Percentiles rank a stretch among this genome's conserved stretches.
These are phyloP conservation scores for Lactarius tabidus DNA, from an alignment of 768 basidiomycete genomes.

Conservation along the genomic window DNA sequence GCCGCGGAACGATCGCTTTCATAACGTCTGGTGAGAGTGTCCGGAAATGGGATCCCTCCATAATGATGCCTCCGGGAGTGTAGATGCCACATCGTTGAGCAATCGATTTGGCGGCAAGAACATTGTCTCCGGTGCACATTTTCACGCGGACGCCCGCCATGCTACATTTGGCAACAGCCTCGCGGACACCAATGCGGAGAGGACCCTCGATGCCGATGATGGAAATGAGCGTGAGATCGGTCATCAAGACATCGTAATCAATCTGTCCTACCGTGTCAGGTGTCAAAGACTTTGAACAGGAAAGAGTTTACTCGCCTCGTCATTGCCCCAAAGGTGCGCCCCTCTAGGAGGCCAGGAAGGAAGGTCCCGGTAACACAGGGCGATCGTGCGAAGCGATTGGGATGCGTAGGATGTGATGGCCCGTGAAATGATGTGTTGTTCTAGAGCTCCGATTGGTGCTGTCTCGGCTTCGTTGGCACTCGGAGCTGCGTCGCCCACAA, in stretches of 20 bases:
- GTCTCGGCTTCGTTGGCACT: conserved; percentile 45
- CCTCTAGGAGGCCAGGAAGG: conserved; percentile 74
- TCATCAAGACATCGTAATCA: conserved; percentile 62
- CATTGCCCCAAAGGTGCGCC: conserved; percentile 37
- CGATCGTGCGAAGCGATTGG: conserved; percentile 91
- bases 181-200: conserved; percentile 80
- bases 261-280: conserved; percentile 41
- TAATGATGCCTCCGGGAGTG: conserved; percentile 88
- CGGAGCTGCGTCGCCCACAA: conserved; percentile 42
- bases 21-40: conserved; percentile 65
- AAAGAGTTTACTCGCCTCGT: conserved; percentile 47
- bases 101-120: conserved; percentile 93
- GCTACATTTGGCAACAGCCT: conserved; percentile 85
- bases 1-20: conserved; percentile 82
- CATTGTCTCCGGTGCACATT: conserved; percentile 99
- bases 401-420: conserved; percentile 99
- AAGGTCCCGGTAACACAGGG: conserved; percentile 90
- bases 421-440: conserved; percentile 77
- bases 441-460: conserved; percentile 56
- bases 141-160: conserved; percentile 90
- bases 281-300: conserved; percentile 14
- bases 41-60: conserved; percentile 96
- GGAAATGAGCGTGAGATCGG: conserved; percentile 79
- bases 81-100: conserved; percentile 96
- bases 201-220: conserved; percentile 97